These are phyloP conservation scores for Termitomyces heimii DNA, from an alignment of 768 basidiomycete genomes.

Conservation along the genomic window DNA sequence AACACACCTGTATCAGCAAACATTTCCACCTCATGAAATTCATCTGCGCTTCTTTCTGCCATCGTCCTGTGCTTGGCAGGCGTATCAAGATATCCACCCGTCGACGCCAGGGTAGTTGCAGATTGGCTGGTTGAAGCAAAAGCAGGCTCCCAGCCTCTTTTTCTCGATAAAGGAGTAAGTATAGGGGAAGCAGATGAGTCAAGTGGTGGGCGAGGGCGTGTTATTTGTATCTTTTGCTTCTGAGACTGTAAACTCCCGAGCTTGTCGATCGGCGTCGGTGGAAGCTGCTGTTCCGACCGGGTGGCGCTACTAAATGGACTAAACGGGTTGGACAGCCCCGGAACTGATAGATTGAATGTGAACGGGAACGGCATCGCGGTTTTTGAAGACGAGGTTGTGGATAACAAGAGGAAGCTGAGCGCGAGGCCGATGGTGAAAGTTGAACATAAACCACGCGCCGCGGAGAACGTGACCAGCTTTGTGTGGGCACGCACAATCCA, in stretches of 20 bases:
- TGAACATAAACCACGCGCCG: background rate
- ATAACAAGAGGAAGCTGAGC: background rate
- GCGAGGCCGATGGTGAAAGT: background rate
- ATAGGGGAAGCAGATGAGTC: slow-evolving; percentile 16
- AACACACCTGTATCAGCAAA: slow-evolving; percentile 16
- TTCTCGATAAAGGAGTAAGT: slow-evolving; percentile 11
- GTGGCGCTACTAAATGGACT: slow-evolving; percentile 37
- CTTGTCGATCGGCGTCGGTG: slow-evolving; percentile 14
- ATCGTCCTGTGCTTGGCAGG: slow-evolving; percentile 56
- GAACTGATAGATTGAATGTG: slow-evolving; percentile 62
- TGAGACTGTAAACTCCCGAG: slow-evolving; percentile 10
- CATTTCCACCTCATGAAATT: slow-evolving; percentile 16
- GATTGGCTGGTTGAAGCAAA: slow-evolving; percentile 50
- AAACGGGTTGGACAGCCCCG: slow-evolving; percentile 66
- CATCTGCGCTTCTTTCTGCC: slow-evolving; percentile 14
- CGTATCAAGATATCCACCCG: slow-evolving; percentile 64
- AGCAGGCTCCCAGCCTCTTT: slow-evolving; percentile 66
- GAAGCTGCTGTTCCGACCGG: slow-evolving; percentile 12
- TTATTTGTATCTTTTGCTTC: slow-evolving; percentile 12
- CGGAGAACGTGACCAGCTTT: background rate
- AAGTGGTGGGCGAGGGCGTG: slow-evolving; percentile 19
- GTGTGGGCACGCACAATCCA: background rate
- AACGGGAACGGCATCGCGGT: slow-evolving; percentile 57
- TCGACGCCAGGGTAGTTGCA: slow-evolving; percentile 44
- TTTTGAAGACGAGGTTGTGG: slow-evolving; percentile 1